Conservation (phyloP, 1,284 basidiomycete genomes). For the Vanrija pseudolonga region DNA sequence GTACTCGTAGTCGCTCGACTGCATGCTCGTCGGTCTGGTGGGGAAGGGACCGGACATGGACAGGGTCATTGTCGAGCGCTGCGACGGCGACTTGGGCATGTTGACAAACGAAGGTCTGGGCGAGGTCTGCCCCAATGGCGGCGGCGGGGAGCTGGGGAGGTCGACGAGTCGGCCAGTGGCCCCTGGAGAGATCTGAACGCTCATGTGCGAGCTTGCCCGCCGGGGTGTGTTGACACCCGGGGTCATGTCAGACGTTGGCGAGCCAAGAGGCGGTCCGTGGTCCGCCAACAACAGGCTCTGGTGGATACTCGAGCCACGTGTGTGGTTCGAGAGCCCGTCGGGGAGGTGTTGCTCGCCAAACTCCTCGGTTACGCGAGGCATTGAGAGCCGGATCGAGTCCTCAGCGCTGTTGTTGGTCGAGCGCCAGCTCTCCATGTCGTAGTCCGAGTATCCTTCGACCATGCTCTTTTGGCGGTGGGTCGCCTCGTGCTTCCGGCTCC, state of each 20-base stretch:
- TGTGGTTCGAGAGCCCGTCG: constrained; percentile 7
- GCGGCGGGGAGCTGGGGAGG: background rate
- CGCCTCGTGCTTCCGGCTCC: constrained; percentile 39
- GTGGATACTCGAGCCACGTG: constrained; percentile 12
- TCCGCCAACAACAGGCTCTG: constrained; percentile 1
- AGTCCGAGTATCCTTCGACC: constrained; percentile 47
- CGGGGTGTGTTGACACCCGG: background rate
- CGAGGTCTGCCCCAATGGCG: background rate
- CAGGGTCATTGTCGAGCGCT: background rate
- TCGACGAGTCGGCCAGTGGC: background rate
- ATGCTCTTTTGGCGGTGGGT: constrained; percentile 44
- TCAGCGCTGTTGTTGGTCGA: constrained; percentile 26
- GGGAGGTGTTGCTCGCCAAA: constrained; percentile 14
- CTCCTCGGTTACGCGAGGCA: constrained; percentile 29
- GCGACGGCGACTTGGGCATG: background rate
- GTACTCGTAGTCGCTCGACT: constrained; percentile 7
- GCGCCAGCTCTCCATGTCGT: constrained; percentile 40
- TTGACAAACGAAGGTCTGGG: background rate
- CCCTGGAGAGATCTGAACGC: too few relatives aligned
- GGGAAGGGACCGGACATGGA: constrained; percentile 33
- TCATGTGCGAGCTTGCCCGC: background rate
- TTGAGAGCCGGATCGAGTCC: constrained; percentile 30
- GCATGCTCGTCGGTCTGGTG: background rate
- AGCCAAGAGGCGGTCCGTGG: background rate
- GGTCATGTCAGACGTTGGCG: background rate